Evolutionary conservation across 176 grass and related monocot genomes (phyloP), one percentile per base, ranked within the genome.

Genomic region (Oryza brachyantha): DNA sequence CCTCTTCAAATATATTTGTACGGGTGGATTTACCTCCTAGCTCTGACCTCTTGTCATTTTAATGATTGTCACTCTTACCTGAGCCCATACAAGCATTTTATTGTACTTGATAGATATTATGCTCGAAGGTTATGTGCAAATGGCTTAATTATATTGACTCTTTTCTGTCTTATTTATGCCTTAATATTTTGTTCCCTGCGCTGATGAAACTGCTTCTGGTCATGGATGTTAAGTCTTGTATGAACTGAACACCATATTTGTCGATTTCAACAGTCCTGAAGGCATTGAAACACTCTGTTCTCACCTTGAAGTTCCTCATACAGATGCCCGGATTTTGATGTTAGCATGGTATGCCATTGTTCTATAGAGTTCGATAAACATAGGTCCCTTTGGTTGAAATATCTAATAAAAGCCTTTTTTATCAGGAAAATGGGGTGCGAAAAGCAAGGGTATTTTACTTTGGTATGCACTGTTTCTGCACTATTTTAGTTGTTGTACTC

Each of bases 321-420:
- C 96, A 4, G 96, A 99, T 88, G 90, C 96, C 75, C 92, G 92
- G 83, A 96, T 99, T 90, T 86, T 99, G 66, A 99, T 99, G 92
- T 88, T 99, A 68, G 96, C 96, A 67, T 99, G 96, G 96, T 96
- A 94, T 85, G 78, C 9, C 10, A 66, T 46, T 40, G 4, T 84
- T 68, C 25, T 87, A 36, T 79, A 45, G 52, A 61, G 46, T 39
- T 41, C 60, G 4, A 29, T 21, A 29, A 57, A 61, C 78, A 11
- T 11, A 64, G 21, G 25, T 82, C 66, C 21, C 8, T 76, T 68
- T 75, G 21, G 50, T 61, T 83, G 13, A 38, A 37, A 76, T 85
- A 72, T 81, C 32, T 87, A 64, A 85, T 61, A 31, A 22, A 31
- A 55, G 9, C 2, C 14, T 70, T 57, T 85, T 36, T 13, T 77